A percentile compares a stretch with the other conserved stretches of the same genome.
These are phyloP conservation scores for Escovopsis weberi DNA, from an alignment of 2,329 filamentous ascomycete species.

Conservation along the genomic window DNA sequence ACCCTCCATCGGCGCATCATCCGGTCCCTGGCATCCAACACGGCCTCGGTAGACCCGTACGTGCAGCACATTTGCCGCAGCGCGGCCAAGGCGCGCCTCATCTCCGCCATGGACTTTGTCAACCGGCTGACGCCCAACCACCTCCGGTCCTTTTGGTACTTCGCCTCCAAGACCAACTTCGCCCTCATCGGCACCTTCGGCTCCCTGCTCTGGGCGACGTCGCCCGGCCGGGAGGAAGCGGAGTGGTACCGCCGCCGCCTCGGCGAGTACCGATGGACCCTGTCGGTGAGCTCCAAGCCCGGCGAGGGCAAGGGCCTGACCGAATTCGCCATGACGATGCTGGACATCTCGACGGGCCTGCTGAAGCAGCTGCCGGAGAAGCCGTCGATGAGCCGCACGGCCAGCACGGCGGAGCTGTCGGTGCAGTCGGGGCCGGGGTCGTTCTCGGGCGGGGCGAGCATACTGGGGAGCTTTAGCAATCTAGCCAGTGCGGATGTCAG, in stretches of 20 bases:
- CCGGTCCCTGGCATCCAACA: conserved; percentile 47
- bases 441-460: conserved; percentile 19
- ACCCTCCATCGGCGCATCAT: conserved; percentile 85
- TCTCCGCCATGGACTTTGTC: conserved; percentile 94
- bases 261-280: conserved; percentile 85
- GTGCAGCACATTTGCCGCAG: conserved; percentile 85
- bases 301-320: conserved; percentile 43
- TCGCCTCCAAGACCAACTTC: conserved; percentile 79
- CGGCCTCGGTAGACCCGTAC: conserved; percentile 51
- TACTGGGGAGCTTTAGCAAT: conserved; percentile 28
- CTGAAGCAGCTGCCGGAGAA: conserved; percentile 59
- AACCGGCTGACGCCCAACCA: conserved; percentile 80
- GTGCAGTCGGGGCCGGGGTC: conserved; percentile 16
- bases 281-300: conserved; percentile 70
- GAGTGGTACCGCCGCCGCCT: conserved; percentile 81
- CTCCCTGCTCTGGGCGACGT: conserved; percentile 76
- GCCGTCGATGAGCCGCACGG: conserved; percentile 45
- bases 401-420: conserved; percentile 34
- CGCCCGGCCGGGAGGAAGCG: conserved; percentile 73
- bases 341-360: conserved; percentile 56
- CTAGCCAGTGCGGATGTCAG: conserved; percentile 33
- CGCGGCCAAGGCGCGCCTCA: conserved; percentile 84
- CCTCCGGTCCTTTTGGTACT: conserved; percentile 85
- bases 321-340: conserved; percentile 62
- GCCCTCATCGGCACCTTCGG: conserved; percentile 91